Base-by-base conservation (phyloP, 2,329 filamentous ascomycete species). In the Sclerotinia nivalis region DNA sequence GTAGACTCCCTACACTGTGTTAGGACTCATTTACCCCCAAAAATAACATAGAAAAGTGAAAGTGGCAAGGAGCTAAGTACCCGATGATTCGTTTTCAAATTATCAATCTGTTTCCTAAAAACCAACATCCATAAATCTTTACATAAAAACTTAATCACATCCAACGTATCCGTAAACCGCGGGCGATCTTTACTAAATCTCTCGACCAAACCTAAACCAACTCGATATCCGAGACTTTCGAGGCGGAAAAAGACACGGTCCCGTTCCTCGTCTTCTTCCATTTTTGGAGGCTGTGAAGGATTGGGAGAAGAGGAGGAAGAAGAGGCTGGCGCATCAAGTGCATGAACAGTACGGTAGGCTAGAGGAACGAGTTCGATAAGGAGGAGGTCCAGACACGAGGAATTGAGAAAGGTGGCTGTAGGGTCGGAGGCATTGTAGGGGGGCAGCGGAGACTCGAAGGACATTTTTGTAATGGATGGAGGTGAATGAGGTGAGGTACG, bases 111-210 rank as follows among this genome's bases (percentile, higher is more conserved):
- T 82, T 99, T 99, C 79, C 92, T 87, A 81, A 97, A 99, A 22
- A 97, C 88, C 28, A 98, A 85, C 47, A 89, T 93, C 96, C 96
- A 99, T 58, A 99, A 85, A 80, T 99, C 96, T 83, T 99, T 99
- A 87, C 96, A 99, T 64, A 99, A 85, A 78, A 99, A 98, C 80
- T 99, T 99, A 80, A 99, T 99, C 64, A 94, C 91, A 78, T 98
- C 96, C 55, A 99, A 88, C 5, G 94, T 94, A 76, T 97, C 93
- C 72, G 91, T 92, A 79, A 97, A 96, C 62, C 93, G 91, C 54
- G 95, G 93, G 66, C 93, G 87, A 79, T 96, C 92, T 78, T 88
- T 86, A 13, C 91, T 93, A 83, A 96, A 94, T 67, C 94, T 87
- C 82, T 99, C 96, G 28, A 94, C 93, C 69, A 98, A 85, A 0